phyloP scores from a whole-genome alignment of 1,284 basidiomycete genomes.

The Mycosarcoma mackinlayi region DNA sequence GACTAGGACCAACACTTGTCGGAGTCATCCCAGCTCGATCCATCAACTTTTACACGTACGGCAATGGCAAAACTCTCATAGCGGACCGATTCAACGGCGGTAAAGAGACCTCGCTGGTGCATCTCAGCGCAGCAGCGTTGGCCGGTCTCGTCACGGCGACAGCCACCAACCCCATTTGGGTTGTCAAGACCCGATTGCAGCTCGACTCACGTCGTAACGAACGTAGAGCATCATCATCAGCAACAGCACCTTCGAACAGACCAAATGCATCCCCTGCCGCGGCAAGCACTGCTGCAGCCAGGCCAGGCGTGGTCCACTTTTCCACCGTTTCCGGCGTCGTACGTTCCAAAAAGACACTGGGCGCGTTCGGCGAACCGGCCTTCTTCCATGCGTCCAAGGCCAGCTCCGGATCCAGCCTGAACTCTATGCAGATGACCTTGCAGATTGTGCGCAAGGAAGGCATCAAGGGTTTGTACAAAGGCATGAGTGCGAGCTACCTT shows the following conservation, averaged over 20 bases:
- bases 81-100: conserved; percentile 84
- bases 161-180: conserved; percentile 97
- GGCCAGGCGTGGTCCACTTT: conserved; percentile 17
- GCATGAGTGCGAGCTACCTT: conserved; percentile 91
- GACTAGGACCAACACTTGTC: conserved; percentile 91
- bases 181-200: conserved; percentile 95
- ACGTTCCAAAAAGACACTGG: conserved; percentile 20
- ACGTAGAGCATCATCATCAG: conserved; percentile 3
- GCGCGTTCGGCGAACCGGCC: conserved; percentile 37
- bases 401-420: conserved; percentile 68
- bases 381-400: conserved; percentile 56
- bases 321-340: conserved; percentile 13
- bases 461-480: conserved; percentile 89
- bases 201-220: conserved; percentile 70
- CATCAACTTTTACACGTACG: conserved; percentile 98
- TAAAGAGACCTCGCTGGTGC: conserved; percentile 83
- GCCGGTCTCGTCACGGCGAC: conserved; percentile 86
- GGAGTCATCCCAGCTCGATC: conserved; percentile 89
- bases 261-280: not conserved
- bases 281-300: not conserved
- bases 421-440: conserved; percentile 76
- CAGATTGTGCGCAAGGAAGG: conserved; percentile 85
- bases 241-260: conserved; percentile 2
- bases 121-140: conserved; percentile 84
- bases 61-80: conserved; percentile 92